phyloP scores from a whole-genome alignment of 1,139 yeast genomes.

The Lodderomyces oxycetoniae region DNA sequence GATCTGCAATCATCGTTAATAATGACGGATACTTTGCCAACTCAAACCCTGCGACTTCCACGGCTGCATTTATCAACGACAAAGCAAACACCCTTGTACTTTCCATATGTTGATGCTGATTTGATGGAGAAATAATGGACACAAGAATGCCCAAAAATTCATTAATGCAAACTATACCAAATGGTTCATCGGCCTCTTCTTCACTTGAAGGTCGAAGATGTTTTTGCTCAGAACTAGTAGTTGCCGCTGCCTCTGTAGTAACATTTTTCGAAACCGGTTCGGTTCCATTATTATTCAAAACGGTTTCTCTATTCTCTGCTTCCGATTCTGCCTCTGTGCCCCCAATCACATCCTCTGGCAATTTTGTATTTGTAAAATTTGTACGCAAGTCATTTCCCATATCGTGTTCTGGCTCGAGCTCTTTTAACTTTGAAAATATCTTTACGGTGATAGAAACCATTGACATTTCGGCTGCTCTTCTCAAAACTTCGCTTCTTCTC shows the following conservation, averaged over 20 bases:
- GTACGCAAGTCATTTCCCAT: conserved; percentile 28
- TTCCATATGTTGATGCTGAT: conserved; percentile 82
- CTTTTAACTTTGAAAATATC: conserved; percentile 58
- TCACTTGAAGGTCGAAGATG: too few species aligned
- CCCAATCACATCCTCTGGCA: conserved; percentile 42
- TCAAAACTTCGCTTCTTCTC: conserved; percentile 81
- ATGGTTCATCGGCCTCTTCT: conserved; percentile 39
- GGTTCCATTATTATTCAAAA: background rate
- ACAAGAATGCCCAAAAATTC: conserved; percentile 71
- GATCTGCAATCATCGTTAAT: conserved; percentile 66
- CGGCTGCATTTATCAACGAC: conserved; percentile 66
- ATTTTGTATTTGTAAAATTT: conserved; percentile 30
- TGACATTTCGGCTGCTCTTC: conserved; percentile 88
- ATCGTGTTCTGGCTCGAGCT: conserved; percentile 48
- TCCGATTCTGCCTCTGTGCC: conserved; percentile 23
- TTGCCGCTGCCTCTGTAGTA: conserved; percentile 6
- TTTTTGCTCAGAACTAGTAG: conserved; percentile 2
- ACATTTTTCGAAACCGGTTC: background rate
- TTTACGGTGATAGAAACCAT: conserved; percentile 65
- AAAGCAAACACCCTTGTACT: conserved; percentile 82
- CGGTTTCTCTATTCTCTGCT: conserved; percentile 2
- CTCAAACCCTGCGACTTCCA: conserved; percentile 74
- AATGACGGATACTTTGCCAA: conserved; percentile 65
- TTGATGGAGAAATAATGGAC: conserved; percentile 80
- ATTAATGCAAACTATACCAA: conserved; percentile 62